phyloP scores from a whole-genome alignment of 176 grass and related monocot species.

The Puccinellia tenuiflora region DNA sequence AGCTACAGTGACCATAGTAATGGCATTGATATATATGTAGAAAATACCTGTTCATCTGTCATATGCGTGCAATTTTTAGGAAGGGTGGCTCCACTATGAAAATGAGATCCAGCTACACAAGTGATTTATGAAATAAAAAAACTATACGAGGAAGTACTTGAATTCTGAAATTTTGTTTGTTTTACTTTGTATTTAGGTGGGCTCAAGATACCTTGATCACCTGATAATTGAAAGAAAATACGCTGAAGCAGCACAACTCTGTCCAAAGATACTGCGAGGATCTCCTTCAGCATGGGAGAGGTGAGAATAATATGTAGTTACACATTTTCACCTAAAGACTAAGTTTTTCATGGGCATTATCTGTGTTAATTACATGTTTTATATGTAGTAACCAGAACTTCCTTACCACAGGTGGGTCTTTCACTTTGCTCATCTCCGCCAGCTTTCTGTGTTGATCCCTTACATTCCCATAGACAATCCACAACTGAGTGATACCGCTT shows the following conservation, averaged over 20 bases:
- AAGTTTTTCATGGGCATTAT: conserved; percentile 9
- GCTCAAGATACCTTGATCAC: conserved; percentile 91
- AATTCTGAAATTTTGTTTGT: conserved; percentile 28
- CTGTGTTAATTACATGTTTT: conserved; percentile 19
- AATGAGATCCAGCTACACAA: background rate
- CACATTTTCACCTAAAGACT: background rate
- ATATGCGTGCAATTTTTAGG: background rate
- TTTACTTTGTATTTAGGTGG: conserved; percentile 55
- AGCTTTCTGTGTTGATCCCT: conserved; percentile 92
- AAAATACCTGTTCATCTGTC: background rate
- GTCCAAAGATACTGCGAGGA: conserved; percentile 79
- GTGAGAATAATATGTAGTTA: conserved; percentile 43
- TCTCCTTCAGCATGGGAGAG: conserved; percentile 97
- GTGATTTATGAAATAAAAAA: background rate
- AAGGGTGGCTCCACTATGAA: background rate
- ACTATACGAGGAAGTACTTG: background rate
- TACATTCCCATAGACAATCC: conserved; percentile 96
- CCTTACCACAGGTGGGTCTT: conserved; percentile 78
- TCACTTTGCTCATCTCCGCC: conserved; percentile 94
- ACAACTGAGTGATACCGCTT: conserved; percentile 84
- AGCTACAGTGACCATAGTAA: background rate
- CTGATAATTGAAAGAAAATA: conserved; percentile 97
- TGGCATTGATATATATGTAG: background rate
- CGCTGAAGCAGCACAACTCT: conserved; percentile 85
- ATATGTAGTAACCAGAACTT: conserved; percentile 29